Evolutionary conservation across 2,329 filamentous ascomycete genomes (phyloP).

Genomic region (Talaromyces albobiverticillius): DNA sequence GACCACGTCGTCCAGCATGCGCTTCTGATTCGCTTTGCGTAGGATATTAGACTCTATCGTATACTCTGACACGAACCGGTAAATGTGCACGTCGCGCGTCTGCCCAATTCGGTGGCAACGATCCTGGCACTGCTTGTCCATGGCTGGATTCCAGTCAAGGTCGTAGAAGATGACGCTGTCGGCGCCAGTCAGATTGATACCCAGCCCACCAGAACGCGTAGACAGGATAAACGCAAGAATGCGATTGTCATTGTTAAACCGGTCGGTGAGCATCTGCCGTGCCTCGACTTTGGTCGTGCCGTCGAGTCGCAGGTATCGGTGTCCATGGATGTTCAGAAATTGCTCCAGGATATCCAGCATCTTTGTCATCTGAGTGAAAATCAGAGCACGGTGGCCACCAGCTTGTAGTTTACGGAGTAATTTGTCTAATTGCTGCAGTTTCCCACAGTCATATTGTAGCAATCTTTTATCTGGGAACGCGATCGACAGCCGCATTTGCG

Average conservation of each 20-base stretch:
- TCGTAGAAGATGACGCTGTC: constrained; percentile 99
- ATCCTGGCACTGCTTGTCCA: constrained; percentile 99
- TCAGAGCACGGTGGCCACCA: constrained; percentile 87
- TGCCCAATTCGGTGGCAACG: constrained; percentile 96
- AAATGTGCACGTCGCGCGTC: constrained; percentile 96
- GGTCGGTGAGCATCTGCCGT: constrained; percentile 88
- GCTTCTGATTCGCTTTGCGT: constrained; percentile 94
- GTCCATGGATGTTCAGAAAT: constrained; percentile 95
- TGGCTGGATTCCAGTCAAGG: constrained; percentile 98
- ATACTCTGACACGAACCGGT: constrained; percentile 86
- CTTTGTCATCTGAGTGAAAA: constrained; percentile 99
- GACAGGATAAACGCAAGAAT: constrained; percentile 96
- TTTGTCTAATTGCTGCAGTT: constrained; percentile 84
- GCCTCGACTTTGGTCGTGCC: constrained; percentile 96
- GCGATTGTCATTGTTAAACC: constrained; percentile 91
- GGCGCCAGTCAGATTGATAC: constrained; percentile 93
- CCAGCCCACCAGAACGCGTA: constrained; percentile 87
- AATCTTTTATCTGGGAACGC: constrained; percentile 95
- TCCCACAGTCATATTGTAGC: constrained; percentile 97
- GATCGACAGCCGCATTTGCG: constrained; percentile 87
- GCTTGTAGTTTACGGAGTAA: constrained; percentile 83
- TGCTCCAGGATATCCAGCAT: constrained; percentile 96
- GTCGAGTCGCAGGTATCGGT: constrained; percentile 93
- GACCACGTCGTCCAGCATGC: constrained; percentile 95
- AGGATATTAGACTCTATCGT: constrained; percentile 98